phyloP scores from a whole-genome alignment of 805 yeast genomes.

The Candida awuae region DNA sequence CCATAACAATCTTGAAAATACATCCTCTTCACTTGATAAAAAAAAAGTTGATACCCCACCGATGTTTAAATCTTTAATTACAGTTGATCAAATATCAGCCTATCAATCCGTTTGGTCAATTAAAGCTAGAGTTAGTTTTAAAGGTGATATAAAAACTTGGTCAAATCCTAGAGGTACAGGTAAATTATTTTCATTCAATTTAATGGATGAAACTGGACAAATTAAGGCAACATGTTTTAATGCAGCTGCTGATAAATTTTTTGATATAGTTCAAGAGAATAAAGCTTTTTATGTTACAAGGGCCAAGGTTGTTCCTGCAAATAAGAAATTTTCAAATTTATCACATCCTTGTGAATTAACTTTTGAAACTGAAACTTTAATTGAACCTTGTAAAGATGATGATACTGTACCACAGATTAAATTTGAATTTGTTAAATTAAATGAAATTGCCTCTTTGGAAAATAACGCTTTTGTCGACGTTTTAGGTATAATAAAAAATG shows the following conservation, averaged over 20 bases:
- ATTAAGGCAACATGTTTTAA: conserved; percentile 93
- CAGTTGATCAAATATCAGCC: conserved; percentile 86
- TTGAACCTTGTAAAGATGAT: conserved; percentile 55
- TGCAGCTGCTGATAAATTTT: conserved; percentile 73
- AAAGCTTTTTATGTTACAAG: conserved; percentile 78
- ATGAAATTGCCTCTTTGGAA: conserved; percentile 57
- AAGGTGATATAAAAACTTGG: conserved; percentile 85
- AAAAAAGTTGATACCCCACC: conserved; percentile 10
- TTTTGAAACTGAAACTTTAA: conserved; percentile 68
- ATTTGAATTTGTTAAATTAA: conserved; percentile 67
- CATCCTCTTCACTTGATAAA: too few relatives aligned
- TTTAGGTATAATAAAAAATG: conserved; percentile 74
- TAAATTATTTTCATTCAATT: conserved; percentile 77
- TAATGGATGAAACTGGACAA: conserved; percentile 92
- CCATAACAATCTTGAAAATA: background rate
- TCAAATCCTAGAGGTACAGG: conserved; percentile 83
- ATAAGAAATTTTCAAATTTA: conserved; percentile 76
- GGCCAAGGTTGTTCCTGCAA: conserved; percentile 74
- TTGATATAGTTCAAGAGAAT: conserved; percentile 75
- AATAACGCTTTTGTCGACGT: conserved; percentile 74
- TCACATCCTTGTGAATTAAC: conserved; percentile 83
- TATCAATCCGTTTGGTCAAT: conserved; percentile 88
- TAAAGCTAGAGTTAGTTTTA: conserved; percentile 83
- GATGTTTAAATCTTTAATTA: conserved; percentile 39
- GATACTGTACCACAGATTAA: conserved; percentile 69